Evolutionary conservation across 2,329 filamentous ascomycete species (phyloP).

Genomic region (Colletotrichum sp.): DNA sequence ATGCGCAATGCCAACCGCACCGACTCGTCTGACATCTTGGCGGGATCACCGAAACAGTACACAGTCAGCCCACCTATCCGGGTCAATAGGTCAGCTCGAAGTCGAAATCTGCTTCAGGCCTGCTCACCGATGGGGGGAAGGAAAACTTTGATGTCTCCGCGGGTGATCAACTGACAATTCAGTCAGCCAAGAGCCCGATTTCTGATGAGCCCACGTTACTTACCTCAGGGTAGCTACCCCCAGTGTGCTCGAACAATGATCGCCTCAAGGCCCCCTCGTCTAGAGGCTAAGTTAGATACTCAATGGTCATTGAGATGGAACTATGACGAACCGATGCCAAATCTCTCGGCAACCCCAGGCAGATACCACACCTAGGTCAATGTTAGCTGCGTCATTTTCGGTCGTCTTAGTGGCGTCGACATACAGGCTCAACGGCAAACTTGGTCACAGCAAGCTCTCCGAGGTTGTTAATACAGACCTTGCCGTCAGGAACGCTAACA

Average conservation of each 20-base stretch:
- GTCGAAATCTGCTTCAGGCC: neutral
- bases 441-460: conserved; percentile 96
- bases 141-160: conserved; percentile 93
- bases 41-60: conserved; percentile 95
- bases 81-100: neutral
- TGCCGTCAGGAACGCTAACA: conserved; percentile 72
- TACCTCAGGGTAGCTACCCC: conserved; percentile 91
- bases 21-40: conserved; percentile 89
- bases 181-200: conserved; percentile 19
- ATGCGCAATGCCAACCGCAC: conserved; percentile 83
- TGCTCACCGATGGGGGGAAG: conserved; percentile 82
- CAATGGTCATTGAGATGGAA: neutral
- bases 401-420: conserved; percentile 41
- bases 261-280: conserved; percentile 88
- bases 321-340: conserved; percentile 75
- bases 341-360: conserved; percentile 87
- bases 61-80: conserved; percentile 80
- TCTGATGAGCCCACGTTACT: conserved; percentile 7
- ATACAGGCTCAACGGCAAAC: conserved; percentile 91
- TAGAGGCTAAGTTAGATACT: conserved; percentile 34
- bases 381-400: neutral
- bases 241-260: conserved; percentile 92
- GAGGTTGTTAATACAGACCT: conserved; percentile 83
- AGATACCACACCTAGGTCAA: conserved; percentile 72
- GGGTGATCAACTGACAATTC: conserved; percentile 75